Base-by-base conservation (phyloP, 768 basidiomycete genomes). In the Cystobasidium tubakii region DNA sequence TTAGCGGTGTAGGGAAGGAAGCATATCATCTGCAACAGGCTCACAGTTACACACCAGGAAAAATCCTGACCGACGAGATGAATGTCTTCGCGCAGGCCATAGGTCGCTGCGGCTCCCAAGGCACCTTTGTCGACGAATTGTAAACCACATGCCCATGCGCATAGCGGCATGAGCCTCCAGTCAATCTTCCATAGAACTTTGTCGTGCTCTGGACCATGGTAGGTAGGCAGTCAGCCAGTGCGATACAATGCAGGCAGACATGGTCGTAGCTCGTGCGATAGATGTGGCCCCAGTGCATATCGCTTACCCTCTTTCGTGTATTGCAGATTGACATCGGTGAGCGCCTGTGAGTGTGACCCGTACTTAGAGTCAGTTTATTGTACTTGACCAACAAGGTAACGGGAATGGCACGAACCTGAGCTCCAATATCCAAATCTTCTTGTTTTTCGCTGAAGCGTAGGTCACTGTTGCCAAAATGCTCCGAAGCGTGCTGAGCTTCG, bases 121-220 rank as follows among this genome's bases (percentile, higher is more conserved):
- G 57, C 57, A 15, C 29, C 57, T 21, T 60, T 60, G 57, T 60
- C 57, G 27, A 60, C 57, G 27, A 60, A 60, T 34, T 60, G 57
- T 12, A 60, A 23, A 23, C 57, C 57, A 29, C 57, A 60, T 12
- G 57, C 33, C 57, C 57, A 60, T 15, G 57, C 57, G 29, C 25
- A 29, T 15, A 60, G 15, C 4, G 57, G 57, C 57, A 60, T 60
- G 21, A 60, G 57, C 15, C 57, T 12, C 57, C 57, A 60, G 27
- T 60, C 57, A 23, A 60, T 60, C 21, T 60, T 60, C 33, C 57
- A 29, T 29, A 60, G 21, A 9, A 60, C 57, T 19, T 50, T 50
- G 46, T 50, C 46, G 46, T 50, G 46, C 21, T 50, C 46, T 50
- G 46, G 10, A 50, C 3, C 21, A 21, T 21, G 46, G 21, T 21